Base-by-base conservation (phyloP, 768 basidiomycete species). In the Tricholoma sp. region DNA sequence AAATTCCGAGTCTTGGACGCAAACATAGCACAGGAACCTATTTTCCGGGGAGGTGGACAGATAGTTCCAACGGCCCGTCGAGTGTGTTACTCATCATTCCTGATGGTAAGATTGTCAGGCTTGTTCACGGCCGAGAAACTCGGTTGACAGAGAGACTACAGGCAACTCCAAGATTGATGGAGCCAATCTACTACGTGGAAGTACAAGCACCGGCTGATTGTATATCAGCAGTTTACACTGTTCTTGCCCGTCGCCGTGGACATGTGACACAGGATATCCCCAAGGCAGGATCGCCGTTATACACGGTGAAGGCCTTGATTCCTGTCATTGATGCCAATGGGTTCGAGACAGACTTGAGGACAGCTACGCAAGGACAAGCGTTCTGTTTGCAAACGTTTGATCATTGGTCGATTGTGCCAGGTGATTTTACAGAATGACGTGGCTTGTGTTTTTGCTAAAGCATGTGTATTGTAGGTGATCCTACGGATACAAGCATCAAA, bases 201-300 rank as follows among this genome's bases (percentile, higher is more conserved):
- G 95, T 99, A n/a, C 96, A 98, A 72, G 92, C 96, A 6, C 97
- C 97, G 7, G 94, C 95, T 15, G 97, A 99, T 69, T 98, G 97
- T 67, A 95, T 99, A 60, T 97, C 97, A 18, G 94, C 95, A 10
- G 95, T 99, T 34, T 98, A 98, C 71, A 97, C 94, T 4, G 97
- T 98, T 45, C 89, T 99, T 52, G 95, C 97, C n/a, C 84, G 97
- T 58, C 88, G 97, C 57, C 85, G 97, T 72, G 97, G 97, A n/a
- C 97, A 99, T 70, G 97, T 99, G 61, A 98, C 96, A 0, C 92
- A 97, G 69, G 97, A 99, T 68, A 88, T 93, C 20, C 95, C 97
- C 31, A 99, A 98, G 72, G 94, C 96, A 6, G 97, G 97, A 55
- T 98, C 95, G 28, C 97, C 97, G 18, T 71, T 99, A 52, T 98